Base-by-base conservation (phyloP, 768 basidiomycete genomes). In the Candolleomyces efflorescens region DNA sequence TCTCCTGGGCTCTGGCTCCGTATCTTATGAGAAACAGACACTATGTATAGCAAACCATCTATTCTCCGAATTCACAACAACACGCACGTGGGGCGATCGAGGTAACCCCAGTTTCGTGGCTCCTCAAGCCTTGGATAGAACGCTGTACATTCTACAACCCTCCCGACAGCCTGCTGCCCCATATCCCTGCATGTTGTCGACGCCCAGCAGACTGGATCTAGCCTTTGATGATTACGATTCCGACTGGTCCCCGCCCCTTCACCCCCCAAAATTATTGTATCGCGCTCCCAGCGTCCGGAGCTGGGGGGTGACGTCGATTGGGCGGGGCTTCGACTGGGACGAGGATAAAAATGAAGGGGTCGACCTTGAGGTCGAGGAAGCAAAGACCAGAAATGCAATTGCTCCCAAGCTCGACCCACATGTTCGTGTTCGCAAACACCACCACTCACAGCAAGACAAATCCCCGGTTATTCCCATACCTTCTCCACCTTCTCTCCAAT, bases 251-350 rank as follows among this genome's bases (percentile, higher is more conserved):
- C 64, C 79, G 24, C 75, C 82, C 43, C 73, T 76, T 38, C 75
- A 79, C 27, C 69, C 78, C 3, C 71, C 78, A 26, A 71, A 71
- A 56, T 77, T 86, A 18, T 36, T 51, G 27, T 84, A 85, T 71
- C 76, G 82, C 59, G 74, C 86, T 6, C 79, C 87, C 41, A 88
- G 86, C 59, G 84, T 87, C 54, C 83, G 85, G 32, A 91, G 89
- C 71, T 93, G 89, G 89, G 87, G 87, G 6, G 90, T 93, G 60
- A 92, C 91, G 18, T 90, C 83, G 38, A 86, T 92, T 48, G 91
- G 91, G 11, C 83, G 88, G 48, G 91, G 91, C 17, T 92, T 90
- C 67, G 78, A 89, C 69, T 92, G 90, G 88, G 78, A 78, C 55
- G 71, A 78, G 58, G 73, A 58, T 5, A 47, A 71, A 51, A 69